phyloP scores from a whole-genome alignment of 2,329 filamentous ascomycete species.

The Apiospora arundinis region DNA sequence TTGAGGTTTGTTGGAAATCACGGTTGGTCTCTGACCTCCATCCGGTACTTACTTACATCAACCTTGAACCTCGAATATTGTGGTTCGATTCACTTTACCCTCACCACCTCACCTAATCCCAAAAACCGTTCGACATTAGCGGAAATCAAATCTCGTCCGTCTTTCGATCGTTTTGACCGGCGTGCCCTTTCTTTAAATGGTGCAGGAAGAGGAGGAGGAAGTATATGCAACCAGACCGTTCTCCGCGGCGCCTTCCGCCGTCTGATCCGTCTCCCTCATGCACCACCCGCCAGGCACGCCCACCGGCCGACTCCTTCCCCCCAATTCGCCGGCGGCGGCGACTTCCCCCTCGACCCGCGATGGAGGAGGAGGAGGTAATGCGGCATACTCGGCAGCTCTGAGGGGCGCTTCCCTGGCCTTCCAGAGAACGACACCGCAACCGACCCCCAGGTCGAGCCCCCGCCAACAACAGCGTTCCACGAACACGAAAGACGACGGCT shows the following conservation, averaged over 20 bases:
- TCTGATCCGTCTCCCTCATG: constrained; percentile 10
- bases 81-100: no score
- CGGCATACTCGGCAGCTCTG: constrained; percentile 48
- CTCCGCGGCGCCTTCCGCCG: constrained; percentile 8
- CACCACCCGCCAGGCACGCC: constrained; percentile 9
- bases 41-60: not conserved
- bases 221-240: not conserved
- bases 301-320: constrained; percentile 17
- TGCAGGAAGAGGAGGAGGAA: not conserved
- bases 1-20: not conserved
- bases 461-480: constrained; percentile 19
- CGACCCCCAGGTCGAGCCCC: constrained; percentile 24
- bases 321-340: constrained; percentile 24
- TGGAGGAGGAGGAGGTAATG: constrained; percentile 27
- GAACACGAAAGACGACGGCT: not conserved
- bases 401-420: constrained; percentile 64
- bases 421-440: constrained; percentile 42
- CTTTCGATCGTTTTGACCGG: not conserved
- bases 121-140: not conserved
- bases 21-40: not conserved
- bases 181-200: not conserved
- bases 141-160: not conserved
- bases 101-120: not conserved
- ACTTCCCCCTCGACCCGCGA: not conserved
- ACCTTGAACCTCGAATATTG: no score